Conservation (phyloP, 1,284 basidiomycete genomes). For the Pascua sp. region DNA sequence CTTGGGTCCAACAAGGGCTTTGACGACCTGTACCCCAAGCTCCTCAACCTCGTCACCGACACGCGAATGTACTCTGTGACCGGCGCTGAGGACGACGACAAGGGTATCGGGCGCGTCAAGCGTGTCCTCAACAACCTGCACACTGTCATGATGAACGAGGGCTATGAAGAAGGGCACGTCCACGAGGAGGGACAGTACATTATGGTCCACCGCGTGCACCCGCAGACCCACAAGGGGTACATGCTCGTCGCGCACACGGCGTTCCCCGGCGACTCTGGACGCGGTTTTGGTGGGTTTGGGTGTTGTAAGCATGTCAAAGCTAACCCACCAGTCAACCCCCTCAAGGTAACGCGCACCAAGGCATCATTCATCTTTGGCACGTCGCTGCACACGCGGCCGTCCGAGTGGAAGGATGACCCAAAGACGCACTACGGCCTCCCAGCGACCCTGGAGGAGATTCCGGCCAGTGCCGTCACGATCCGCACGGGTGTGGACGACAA, state of each 20-base stretch:
- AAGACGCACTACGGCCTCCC: constrained; percentile 68
- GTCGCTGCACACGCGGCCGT: constrained; percentile 63
- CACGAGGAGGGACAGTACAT: constrained; percentile 96
- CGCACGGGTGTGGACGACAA: constrained; percentile 57
- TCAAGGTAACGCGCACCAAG: constrained; percentile 73
- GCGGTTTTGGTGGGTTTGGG: constrained; percentile 64
- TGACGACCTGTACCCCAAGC: constrained; percentile 90
- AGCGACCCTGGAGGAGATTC: constrained; percentile 64
- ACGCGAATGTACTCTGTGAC: constrained; percentile 69
- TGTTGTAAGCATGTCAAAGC: neutral
- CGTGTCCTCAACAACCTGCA: constrained; percentile 79
- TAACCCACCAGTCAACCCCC: constrained; percentile 63
- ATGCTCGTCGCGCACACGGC: constrained; percentile 85
- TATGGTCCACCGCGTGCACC: constrained; percentile 82
- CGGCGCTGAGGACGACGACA: constrained; percentile 50
- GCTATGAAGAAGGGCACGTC: constrained; percentile 84
- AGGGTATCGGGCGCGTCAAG: constrained; percentile 70
- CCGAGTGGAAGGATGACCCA: constrained; percentile 59
- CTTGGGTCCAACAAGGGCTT: constrained; percentile 92
- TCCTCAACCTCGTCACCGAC: constrained; percentile 80
- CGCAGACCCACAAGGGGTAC: constrained; percentile 84
- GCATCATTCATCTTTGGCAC: constrained; percentile 78
- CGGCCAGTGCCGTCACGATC: constrained; percentile 54
- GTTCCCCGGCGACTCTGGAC: constrained; percentile 75
- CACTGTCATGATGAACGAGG: constrained; percentile 78